These are phyloP conservation scores for Huntiella abstrusa DNA, from an alignment of 2,329 filamentous ascomycete species.

Conservation along the genomic window DNA sequence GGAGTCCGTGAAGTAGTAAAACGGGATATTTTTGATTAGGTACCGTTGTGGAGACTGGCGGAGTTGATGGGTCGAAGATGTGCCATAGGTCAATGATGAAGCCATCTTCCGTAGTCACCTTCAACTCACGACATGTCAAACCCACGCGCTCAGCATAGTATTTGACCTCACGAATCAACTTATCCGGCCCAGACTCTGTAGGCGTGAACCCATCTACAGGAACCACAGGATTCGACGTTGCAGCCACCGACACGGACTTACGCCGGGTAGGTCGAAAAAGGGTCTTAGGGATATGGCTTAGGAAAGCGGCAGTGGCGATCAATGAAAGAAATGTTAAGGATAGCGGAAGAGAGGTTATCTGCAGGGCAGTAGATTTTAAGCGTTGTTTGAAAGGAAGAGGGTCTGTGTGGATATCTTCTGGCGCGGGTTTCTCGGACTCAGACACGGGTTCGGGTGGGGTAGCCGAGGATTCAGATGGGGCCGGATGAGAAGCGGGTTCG, in stretches of 20 bases:
- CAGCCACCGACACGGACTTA: constrained; percentile 12
- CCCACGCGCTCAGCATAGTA: constrained; percentile 83
- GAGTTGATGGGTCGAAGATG: constrained; percentile 56
- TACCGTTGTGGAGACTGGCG: constrained; percentile 29
- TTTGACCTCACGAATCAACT: constrained; percentile 54
- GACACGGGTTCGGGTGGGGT: no score
- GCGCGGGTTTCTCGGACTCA: no score
- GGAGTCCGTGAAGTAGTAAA: constrained; percentile 67
- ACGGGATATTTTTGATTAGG: constrained; percentile 49
- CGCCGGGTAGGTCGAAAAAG: constrained; percentile 15
- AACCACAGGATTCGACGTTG: no score
- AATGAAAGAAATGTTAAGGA: constrained; percentile 59
- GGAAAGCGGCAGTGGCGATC: constrained; percentile 56
- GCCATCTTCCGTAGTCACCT: constrained; percentile 83
- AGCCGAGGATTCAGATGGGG: no score
- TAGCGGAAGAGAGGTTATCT: constrained; percentile 50
- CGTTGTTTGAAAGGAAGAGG: constrained; percentile 16
- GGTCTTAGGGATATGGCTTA: constrained; percentile 42
- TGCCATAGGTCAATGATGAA: constrained; percentile 85
- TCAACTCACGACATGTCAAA: constrained; percentile 63
- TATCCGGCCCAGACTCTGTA: constrained; percentile 64
- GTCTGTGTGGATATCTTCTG: no score
- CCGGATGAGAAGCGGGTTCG: no score
- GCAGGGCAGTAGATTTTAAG: constrained; percentile 47
- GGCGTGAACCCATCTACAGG: constrained; percentile 39